Evolutionary conservation across 2,329 filamentous ascomycete species (phyloP), one percentile per base, ranked within the genome.

Genomic region (Sporothrix humicola): DNA sequence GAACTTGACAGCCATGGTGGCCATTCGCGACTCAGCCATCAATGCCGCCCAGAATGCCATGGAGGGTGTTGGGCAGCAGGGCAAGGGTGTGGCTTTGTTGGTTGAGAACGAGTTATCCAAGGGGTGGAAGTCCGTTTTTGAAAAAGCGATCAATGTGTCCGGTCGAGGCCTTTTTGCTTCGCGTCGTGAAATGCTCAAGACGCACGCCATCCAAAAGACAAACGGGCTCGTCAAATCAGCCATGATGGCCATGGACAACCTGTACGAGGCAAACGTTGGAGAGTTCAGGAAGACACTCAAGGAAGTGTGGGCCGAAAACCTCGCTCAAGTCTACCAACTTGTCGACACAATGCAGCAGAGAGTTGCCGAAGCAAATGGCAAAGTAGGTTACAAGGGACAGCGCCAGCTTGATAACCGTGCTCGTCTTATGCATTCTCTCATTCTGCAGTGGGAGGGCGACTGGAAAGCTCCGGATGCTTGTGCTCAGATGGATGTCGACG

Each of bases 31-130:
- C n/a, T 52, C 12, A 0, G 59, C 68, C 6, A 26, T 65, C 26
- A 37, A 74, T 7, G 46, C 68, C 10, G 65, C 73, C 15, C 61
- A 73, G 23, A n/a, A 17, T 3, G 69, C 68, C 56, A 72, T 75
- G 50, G 42, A 68, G 10, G 23, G 20, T 0, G 7, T 75, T 0
- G 65, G 48, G 7, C 17, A 46, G 2, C 46, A 72, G 54, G 72
- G 72, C 2, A 23, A 72, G n/a, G 15, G 3, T 2, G 50, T 74
- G 5, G 63, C 70, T 31, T 17, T 66, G 4, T 17, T 23, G 0
- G 71, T 74, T 0, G 59, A 69, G 1, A 15, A 31, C 1, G 44
- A 72, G 9, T 9, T 75, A 3, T 9, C 3, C 0, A 15, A 20
- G 12, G 61, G 71, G 0, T 75, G 73, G 73, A 4, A 10, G 2